Evolutionary conservation across 2,329 filamentous ascomycete genomes (phyloP).

Genomic region (Diplodia sapinea): DNA sequence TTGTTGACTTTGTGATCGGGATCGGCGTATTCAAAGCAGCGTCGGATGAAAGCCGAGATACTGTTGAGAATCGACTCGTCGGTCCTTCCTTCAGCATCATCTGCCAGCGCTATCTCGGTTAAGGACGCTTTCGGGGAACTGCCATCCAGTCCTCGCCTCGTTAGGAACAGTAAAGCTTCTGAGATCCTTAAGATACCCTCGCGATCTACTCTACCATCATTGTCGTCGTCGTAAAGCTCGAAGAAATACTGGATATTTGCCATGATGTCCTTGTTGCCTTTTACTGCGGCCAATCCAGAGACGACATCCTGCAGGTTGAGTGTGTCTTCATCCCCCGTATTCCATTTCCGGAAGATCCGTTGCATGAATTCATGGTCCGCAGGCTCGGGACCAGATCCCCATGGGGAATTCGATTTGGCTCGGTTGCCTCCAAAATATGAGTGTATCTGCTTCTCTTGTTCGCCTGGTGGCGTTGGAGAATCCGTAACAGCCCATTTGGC

Average conservation of each 20-base stretch:
- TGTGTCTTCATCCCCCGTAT: slow-evolving; percentile 75
- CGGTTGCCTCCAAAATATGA: slow-evolving; percentile 61
- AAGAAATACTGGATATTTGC: slow-evolving; percentile 98
- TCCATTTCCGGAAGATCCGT: slow-evolving; percentile 87
- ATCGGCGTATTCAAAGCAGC: slow-evolving; percentile 98
- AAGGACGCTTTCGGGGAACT: slow-evolving; percentile 68
- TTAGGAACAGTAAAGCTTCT: slow-evolving; percentile 90
- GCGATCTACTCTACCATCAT: slow-evolving; percentile 88
- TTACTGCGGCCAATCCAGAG: slow-evolving; percentile 85
- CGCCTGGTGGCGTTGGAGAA: slow-evolving; percentile 68
- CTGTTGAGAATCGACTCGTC: slow-evolving; percentile 92
- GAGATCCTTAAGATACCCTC: slow-evolving; percentile 96
- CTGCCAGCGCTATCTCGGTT: slow-evolving; percentile 54
- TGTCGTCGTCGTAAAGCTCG: slow-evolving; percentile 91
- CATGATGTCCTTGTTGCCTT: slow-evolving; percentile 95
- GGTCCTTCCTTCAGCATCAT: slow-evolving; percentile 37
- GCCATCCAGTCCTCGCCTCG: slow-evolving; percentile 82
- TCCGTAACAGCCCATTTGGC: slow-evolving; percentile 94
- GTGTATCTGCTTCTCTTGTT: slow-evolving; percentile 59
- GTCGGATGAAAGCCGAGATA: slow-evolving; percentile 91
- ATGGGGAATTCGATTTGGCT: slow-evolving; percentile 55
- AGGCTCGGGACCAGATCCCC: slow-evolving; percentile 69
- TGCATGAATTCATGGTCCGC: slow-evolving; percentile 95
- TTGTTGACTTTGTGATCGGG: slow-evolving; percentile 73
- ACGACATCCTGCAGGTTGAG: slow-evolving; percentile 92